These are phyloP conservation scores for Barbarea vulgaris DNA, from an alignment of 345 rosid species.

Conservation along the genomic window DNA sequence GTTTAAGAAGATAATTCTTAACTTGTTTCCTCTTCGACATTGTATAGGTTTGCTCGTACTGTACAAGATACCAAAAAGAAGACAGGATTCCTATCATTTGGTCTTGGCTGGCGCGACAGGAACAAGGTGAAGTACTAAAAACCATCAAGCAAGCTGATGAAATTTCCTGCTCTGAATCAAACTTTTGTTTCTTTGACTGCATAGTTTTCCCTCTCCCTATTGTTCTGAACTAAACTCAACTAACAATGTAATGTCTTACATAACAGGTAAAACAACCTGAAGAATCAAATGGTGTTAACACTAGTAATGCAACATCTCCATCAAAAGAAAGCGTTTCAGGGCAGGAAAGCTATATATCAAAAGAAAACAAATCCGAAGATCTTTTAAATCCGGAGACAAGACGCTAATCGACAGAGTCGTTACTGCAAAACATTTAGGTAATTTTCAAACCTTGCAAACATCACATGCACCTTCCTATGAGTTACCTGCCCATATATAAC, in stretches of 20 bases:
- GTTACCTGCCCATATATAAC: conserved; percentile 2
- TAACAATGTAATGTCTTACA: conserved; percentile 14
- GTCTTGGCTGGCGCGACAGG: conserved; percentile 78
- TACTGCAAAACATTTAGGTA: conserved; percentile 20
- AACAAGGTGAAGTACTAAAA: conserved; percentile 63
- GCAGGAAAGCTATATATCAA: conserved; percentile 11
- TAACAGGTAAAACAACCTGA: conserved; percentile 48
- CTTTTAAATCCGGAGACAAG: conserved; percentile 34
- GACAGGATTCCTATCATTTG: conserved; percentile 56
- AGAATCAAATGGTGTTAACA: conserved; percentile 39
- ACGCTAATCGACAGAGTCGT: conserved; percentile 3
- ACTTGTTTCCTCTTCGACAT: conserved; percentile 2
- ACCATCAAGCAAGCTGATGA: neutral
- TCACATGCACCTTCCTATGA: conserved; percentile 10
- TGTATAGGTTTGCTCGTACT: conserved; percentile 47
- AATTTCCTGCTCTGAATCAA: neutral
- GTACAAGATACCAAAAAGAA: conserved; percentile 55
- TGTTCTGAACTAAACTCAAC: neutral
- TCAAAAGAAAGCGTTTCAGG: conserved; percentile 20
- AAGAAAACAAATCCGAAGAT: conserved; percentile 37
- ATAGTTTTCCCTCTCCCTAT: neutral
- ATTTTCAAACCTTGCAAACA: conserved; percentile 13
- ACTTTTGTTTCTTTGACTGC: neutral
- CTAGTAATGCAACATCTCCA: conserved; percentile 26
- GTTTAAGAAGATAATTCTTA: conserved; percentile 8